phyloP scores from a whole-genome alignment of 2,329 filamentous ascomycete genomes.

The Trichocomaceae sp. region DNA sequence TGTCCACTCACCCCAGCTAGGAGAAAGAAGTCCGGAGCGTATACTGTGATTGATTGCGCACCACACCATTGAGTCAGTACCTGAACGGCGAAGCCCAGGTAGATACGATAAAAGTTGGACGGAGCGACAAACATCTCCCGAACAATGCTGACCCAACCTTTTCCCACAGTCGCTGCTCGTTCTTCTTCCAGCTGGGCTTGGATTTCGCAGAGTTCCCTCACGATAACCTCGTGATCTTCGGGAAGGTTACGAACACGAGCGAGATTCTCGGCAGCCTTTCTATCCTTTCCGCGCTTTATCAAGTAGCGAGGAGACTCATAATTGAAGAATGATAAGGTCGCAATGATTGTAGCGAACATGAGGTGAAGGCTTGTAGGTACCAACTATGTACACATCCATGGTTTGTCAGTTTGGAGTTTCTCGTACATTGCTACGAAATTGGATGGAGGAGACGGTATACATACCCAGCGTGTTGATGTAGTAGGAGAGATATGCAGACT shows the following conservation, averaged over 20 bases:
- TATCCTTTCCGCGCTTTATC: slow-evolving; percentile 54
- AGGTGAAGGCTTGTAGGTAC: too few relatives aligned
- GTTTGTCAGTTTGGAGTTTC: too few relatives aligned
- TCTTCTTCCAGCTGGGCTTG: neutral
- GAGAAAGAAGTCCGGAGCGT: slow-evolving; percentile 16
- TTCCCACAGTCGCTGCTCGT: neutral
- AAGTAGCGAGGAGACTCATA: slow-evolving; percentile 62
- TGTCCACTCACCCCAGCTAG: slow-evolving; percentile 13
- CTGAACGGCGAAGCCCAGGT: too few relatives aligned
- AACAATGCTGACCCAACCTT: too few relatives aligned
- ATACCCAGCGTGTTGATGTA: too few relatives aligned
- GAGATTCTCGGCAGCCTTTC: slow-evolving; percentile 23
- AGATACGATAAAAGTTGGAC: too few relatives aligned
- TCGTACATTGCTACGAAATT: too few relatives aligned
- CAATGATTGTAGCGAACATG: slow-evolving; percentile 48
- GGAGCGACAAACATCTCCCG: too few relatives aligned
- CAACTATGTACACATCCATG: too few relatives aligned
- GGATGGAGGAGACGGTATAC: too few relatives aligned
- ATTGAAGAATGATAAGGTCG: slow-evolving; percentile 58
- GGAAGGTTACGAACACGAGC: neutral
- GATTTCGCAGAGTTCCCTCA: neutral
- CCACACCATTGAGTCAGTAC: too few relatives aligned
- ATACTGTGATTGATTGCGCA: slow-evolving; percentile 16
- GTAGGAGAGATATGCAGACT: slow-evolving; percentile 44
- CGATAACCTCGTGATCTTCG: neutral